Base-by-base conservation (phyloP, 768 basidiomycete genomes). In the Boletus edulis region DNA sequence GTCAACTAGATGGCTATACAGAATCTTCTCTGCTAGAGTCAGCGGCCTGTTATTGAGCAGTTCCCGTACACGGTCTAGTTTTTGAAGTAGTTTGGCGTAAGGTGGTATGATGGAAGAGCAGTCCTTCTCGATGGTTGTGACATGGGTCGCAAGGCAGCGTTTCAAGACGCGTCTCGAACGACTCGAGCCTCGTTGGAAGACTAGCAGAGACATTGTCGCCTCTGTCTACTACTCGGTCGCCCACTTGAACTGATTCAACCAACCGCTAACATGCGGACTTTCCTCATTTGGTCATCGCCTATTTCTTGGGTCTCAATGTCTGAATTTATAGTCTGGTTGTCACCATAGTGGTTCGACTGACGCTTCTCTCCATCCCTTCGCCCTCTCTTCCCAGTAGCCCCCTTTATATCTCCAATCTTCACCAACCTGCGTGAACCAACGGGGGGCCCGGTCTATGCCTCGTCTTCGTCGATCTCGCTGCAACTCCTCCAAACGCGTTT, bases 1-100 rank as follows among this genome's bases (percentile, higher is more conserved):
- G 62, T 96, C 82, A 58, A 83, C 73, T 51, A 98, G 76, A 73
- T 99, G 97, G 63, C 91, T 87, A 74, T 97, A 98, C 31, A 99
- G 79, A 41, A 98, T 95, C 79, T 99, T 99, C 74, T 99, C 97
- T 20, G 95, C 89, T n/a, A 99, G 79, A 3, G 94, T 93, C 51
- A 99, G 75, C 37, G 94, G 95, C 51, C 86, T 78, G 61, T 84
- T 78, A 61, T 78, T 74, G 52, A 98, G 79, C 43, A 89, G 72
- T 51, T 78, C 68, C 42, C 89, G 84, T 50, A 93, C 91, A 49
- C 73, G 73, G 50, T 81, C 76, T 52, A 97, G 81, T 46, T 87
- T 94, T 61, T 79, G 66, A 34, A 90, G 78, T 37, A 98, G 78
- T 39, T 72, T 70, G 3, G 80, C 57, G 72, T 97, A 98, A 13